phyloP scores from a whole-genome alignment of 495 filamentous ascomycete species.

The Hyaloscypha bicolor region DNA sequence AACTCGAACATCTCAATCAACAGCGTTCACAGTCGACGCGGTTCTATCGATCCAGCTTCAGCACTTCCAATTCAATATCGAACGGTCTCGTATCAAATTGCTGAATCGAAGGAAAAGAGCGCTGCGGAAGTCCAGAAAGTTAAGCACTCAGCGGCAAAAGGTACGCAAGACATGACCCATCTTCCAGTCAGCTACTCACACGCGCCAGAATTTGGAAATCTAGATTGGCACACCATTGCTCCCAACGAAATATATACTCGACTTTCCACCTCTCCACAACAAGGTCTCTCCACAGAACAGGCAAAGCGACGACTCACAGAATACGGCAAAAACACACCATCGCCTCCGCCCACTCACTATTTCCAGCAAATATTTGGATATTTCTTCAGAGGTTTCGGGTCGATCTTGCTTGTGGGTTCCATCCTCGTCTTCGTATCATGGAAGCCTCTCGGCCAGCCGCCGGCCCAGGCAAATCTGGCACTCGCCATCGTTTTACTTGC shows the following conservation, averaged over 20 bases:
- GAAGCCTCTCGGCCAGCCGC: conserved; percentile 70
- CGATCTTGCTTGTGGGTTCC: conserved; percentile 61
- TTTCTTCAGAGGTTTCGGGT: conserved; percentile 72
- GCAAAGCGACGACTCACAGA: conserved; percentile 49
- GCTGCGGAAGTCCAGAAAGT: conserved; percentile 41
- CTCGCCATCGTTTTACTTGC: conserved; percentile 64
- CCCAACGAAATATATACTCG: conserved; percentile 56
- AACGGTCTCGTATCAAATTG: conserved; percentile 56
- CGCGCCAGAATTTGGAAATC: conserved; percentile 39
- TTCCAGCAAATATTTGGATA: conserved; percentile 62
- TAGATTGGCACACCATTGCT: conserved; percentile 61
- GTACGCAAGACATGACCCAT: conserved; percentile 29
- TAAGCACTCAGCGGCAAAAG: conserved; percentile 45
- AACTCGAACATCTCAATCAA: conserved; percentile 30
- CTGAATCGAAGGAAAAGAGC: conserved; percentile 47
- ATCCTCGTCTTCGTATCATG: conserved; percentile 70
- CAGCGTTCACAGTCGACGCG: conserved; percentile 30
- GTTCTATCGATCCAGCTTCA: conserved; percentile 47
- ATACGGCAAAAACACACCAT: conserved; percentile 63
- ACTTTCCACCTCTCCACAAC: conserved; percentile 47
- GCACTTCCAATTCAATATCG: conserved; percentile 57
- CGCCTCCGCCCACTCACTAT: conserved; percentile 58
- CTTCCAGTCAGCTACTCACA: conserved; percentile 3
- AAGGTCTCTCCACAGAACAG: conserved; percentile 55
- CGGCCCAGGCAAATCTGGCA: conserved; percentile 63